Conservation (phyloP, 2,329 filamentous ascomycete genomes). For the Aureobasidium sp. region DNA sequence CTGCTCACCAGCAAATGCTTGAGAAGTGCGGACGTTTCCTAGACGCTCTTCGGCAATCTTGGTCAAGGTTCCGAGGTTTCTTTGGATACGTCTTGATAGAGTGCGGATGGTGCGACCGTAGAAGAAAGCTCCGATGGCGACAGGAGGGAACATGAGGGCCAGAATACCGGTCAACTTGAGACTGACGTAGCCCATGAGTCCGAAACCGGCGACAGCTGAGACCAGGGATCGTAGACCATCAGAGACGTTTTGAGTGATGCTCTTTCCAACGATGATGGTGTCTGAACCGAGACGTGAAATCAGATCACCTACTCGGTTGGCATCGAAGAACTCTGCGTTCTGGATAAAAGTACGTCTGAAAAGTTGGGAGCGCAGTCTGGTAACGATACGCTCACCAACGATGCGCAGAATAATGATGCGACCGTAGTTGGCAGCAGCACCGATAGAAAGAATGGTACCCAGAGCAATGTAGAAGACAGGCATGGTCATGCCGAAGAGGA, state of each 20-base stretch:
- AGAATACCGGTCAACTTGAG: constrained; percentile 82
- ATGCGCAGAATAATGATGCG: constrained; percentile 89
- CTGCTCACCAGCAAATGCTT: constrained; percentile 89
- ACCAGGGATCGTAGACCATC: constrained; percentile 89
- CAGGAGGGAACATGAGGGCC: constrained; percentile 78
- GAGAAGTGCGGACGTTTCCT: constrained; percentile 91
- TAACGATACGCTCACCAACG: constrained; percentile 89
- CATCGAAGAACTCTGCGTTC: constrained; percentile 97
- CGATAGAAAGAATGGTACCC: constrained; percentile 63
- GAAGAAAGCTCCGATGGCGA: constrained; percentile 82
- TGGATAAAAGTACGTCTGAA: constrained; percentile 92
- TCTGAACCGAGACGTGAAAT: constrained; percentile 94
- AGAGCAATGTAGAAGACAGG: constrained; percentile 83
- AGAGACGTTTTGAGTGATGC: constrained; percentile 94
- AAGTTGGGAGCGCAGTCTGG: constrained; percentile 77
- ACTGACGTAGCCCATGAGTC: constrained; percentile 93
- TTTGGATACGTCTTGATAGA: constrained; percentile 85
- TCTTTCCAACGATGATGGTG: constrained; percentile 96
- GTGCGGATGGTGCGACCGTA: constrained; percentile 86
- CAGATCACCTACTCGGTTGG: constrained; percentile 90
- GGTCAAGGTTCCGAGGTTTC: constrained; percentile 82
- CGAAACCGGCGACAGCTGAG: constrained; percentile 80
- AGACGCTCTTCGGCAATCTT: constrained; percentile 98
- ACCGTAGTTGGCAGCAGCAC: constrained; percentile 86
- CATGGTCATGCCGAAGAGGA: constrained; percentile 75